These are phyloP conservation scores for Adansonia gregorii DNA, from an alignment of 441 rosid genomes.

Conservation along the genomic window DNA sequence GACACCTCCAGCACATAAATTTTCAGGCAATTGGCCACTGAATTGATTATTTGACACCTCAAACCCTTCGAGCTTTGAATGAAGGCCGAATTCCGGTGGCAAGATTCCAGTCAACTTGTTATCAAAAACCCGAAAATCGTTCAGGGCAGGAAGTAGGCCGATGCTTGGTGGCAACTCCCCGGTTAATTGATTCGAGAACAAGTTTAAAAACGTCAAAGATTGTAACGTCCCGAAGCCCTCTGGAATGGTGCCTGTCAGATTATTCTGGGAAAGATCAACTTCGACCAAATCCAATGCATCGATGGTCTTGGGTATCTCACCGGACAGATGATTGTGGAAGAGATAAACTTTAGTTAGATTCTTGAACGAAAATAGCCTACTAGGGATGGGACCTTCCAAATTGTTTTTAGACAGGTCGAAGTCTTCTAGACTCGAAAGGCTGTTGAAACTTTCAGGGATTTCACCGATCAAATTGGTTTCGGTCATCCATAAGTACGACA, in stretches of 20 bases:
- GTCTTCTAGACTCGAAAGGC: not conserved
- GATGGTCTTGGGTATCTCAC: not conserved
- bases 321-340: not conserved
- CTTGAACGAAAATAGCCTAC: not conserved
- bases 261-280: not conserved
- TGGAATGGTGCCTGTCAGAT: not conserved
- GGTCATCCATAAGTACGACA: not conserved
- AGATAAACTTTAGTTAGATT: not conserved
- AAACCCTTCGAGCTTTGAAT: not conserved
- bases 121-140: not conserved
- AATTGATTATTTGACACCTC: not conserved
- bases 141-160: not conserved
- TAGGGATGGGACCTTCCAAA: not conserved
- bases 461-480: not conserved
- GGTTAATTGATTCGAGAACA: not conserved
- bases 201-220: not conserved
- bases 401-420: not conserved
- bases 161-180: not conserved
- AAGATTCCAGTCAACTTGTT: not conserved
- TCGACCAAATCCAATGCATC: not conserved
- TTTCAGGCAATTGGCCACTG: not conserved
- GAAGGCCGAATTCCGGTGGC: not conserved
- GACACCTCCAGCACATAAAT: conserved; percentile 4
- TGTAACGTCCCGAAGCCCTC: not conserved
- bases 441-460: not conserved